phyloP scores from a whole-genome alignment of 495 filamentous ascomycete genomes.

The Penicillium silybi region DNA sequence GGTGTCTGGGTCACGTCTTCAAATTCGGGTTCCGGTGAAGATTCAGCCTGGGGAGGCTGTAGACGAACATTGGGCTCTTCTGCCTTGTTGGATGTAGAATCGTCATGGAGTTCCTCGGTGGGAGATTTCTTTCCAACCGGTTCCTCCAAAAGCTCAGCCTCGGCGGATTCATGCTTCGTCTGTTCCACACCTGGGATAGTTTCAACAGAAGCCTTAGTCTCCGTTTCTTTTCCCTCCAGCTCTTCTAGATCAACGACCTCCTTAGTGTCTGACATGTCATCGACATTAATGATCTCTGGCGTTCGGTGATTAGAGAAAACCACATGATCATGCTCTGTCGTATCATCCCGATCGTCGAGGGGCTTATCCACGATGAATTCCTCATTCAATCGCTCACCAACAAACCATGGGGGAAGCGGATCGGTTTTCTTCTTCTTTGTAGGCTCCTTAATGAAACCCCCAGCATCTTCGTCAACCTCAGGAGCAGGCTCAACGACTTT shows the following conservation, averaged over 20 bases:
- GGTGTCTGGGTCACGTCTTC: neutral
- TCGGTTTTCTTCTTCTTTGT: conserved; percentile 46
- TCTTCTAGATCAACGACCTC: conserved; percentile 45
- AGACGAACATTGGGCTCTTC: neutral
- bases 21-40: neutral
- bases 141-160: conserved; percentile 1
- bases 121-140: conserved; percentile 2
- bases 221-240: conserved; percentile 9
- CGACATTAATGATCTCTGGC: conserved; percentile 45
- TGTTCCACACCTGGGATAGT: neutral
- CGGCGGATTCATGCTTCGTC: neutral
- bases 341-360: conserved; percentile 18
- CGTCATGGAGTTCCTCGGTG: neutral
- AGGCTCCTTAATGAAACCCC: conserved; percentile 62
- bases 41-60: neutral
- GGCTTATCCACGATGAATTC: conserved; percentile 34
- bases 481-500: conserved; percentile 1
- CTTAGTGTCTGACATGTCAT: conserved; percentile 27
- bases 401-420: conserved; percentile 86
- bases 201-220: neutral
- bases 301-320: conserved; percentile 40
- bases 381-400: conserved; percentile 24
- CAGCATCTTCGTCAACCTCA: conserved; percentile 51
- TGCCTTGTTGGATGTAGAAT: neutral
- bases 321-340: conserved; percentile 30